phyloP scores from a whole-genome alignment of 257 asterid genomes.

The Solanum raphanifolium region DNA sequence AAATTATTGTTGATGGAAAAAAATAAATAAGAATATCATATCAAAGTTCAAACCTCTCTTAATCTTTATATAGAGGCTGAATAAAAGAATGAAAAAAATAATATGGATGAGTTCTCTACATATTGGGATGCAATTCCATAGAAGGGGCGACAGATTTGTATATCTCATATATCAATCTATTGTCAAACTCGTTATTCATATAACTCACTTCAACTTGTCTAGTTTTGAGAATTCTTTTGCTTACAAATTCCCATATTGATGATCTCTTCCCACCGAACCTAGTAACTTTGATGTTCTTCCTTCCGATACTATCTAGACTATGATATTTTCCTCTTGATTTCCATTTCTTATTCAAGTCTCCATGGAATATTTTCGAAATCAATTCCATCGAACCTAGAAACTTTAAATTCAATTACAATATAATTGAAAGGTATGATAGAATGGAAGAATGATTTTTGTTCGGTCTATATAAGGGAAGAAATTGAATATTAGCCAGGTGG shows the following conservation, averaged over 20 bases:
- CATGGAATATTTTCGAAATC: not conserved
- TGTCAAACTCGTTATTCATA: constrained; percentile 32
- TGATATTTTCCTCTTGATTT: constrained; percentile 5
- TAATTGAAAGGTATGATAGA: not conserved
- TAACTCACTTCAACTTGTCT: not conserved
- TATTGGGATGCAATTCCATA: not conserved
- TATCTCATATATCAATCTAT: constrained; percentile 53
- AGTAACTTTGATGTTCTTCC: constrained; percentile 3
- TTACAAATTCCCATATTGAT: constrained; percentile 3
- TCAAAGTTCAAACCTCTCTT: not conserved
- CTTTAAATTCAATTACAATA: not conserved
- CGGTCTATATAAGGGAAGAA: not conserved
- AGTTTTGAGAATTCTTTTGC: not conserved
- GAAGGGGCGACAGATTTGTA: constrained; percentile 49
- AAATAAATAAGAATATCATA: not conserved
- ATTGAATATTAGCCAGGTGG: not conserved
- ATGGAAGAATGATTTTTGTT: not conserved
- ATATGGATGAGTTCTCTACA: not conserved
- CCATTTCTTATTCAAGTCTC: constrained; percentile 10
- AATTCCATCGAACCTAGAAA: not conserved
- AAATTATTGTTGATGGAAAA: not conserved
- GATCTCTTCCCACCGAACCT: constrained; percentile 12
- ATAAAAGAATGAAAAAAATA: not conserved
- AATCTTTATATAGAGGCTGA: not conserved
- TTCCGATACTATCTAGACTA: not conserved